Evolutionary conservation across 2,329 filamentous ascomycete genomes (phyloP), one percentile per base, ranked within the genome.

Genomic region (Colletotrichum sublineola): DNA sequence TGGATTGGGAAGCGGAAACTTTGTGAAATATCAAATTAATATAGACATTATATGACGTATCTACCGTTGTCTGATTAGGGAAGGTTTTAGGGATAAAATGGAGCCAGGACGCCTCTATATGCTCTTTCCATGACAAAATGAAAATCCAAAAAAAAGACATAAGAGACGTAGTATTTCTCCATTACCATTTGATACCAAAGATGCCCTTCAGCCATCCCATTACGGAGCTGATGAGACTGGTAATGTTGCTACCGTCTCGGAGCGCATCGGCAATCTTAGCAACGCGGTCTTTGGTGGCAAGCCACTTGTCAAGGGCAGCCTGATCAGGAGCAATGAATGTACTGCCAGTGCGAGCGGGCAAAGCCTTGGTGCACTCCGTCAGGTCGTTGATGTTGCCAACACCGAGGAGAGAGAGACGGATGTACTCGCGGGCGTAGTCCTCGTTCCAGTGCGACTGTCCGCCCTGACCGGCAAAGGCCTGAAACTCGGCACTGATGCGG

Each of bases 361-460:
- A 78, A 1, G 86, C 85, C 75, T 85, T 84, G 12, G 86, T 87
- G 82, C 88, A 90, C 74, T 89, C 87, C 14, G 83, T 86, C 53
- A 90, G 79, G 42, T 81, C 77, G 77, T 89, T 89, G 77, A 90
- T 86, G 76, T 88, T 88, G 75, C 86, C 82, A 15, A 89, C 87
- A 1, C 88, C 88, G 7, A 90, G 83, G 4, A 89, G 79, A 44
- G 84, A 86, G 15, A 90, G 80, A 12, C 87, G 85, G 57, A 88
- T 82, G 75, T 89, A 89, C 12, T 85, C 87, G 57, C 82, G 82
- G 4, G 87, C 83, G 63, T 87, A 90, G 63, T 85, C 86, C 82
- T 78, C 76, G 73, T 85, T 82, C 85, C 84, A 86, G 50, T 80
- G 74, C 2, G 74, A 70, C 73, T 86, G 83, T 0, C 81, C 80